Base-by-base conservation (phyloP, 257 asterid species). In the Solanum sejunctum region DNA sequence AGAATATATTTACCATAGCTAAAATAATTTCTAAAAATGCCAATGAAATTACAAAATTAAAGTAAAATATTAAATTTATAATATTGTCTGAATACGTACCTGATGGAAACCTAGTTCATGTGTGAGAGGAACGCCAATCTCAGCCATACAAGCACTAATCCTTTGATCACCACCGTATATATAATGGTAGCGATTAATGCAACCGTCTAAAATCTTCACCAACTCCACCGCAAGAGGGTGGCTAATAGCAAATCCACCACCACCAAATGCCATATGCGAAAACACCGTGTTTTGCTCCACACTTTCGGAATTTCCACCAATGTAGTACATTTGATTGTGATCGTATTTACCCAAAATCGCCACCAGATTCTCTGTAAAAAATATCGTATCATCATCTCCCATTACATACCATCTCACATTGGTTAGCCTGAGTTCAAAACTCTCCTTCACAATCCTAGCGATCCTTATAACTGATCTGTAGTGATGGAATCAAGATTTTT, bases 41-140 rank as follows among this genome's bases (percentile, higher is more conserved):
- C 41, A 36, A 36, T 36, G 41, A 36, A 36, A 36, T 36, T 36
- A 36, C 41, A 36, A 36, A 36, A 36, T 36, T 36, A 36, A 36
- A 32, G 36, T 36, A 36, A 36, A 36, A 36, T 36, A 36, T 36
- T 4, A 5, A 6, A 3, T 36, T 36, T 36, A 36, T 3, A 36
- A 36, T 36, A 36, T 36, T 36, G 6, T 36, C 0, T 1, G 6
- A 4, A 36, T 36, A 36, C 41, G 6, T 32, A 84, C 86, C 86
- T 84, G 86, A 45, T 84, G 86, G 23, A 84, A 84, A 49, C 86
- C 83, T 2, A n/a, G 78, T 63, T 84, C 86, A 21, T 26, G 45
- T 11, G 86, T 84, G 71, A 84, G 86, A 32, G 58, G 77, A 12
- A 84, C 61, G 13, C 78, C 86, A 10, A 84, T 84, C 49, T 84